Conservation (phyloP, 306 rosid species). For the Quercus cerris region DNA sequence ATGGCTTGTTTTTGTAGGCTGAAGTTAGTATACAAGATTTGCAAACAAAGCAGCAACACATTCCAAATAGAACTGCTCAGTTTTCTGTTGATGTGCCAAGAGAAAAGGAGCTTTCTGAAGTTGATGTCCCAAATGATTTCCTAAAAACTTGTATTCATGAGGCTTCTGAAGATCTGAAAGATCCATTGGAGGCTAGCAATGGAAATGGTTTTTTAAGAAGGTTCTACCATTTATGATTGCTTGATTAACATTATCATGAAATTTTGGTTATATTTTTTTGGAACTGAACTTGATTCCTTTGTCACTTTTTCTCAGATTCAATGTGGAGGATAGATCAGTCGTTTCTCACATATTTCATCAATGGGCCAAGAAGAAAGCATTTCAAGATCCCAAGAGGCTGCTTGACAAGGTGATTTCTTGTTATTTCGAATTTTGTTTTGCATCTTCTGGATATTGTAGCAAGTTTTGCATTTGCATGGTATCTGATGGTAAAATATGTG, state of each 20-base stretch:
- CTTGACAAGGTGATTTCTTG: conserved; percentile 71
- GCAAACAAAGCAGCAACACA: conserved; percentile 31
- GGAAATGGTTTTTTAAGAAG: conserved; percentile 72
- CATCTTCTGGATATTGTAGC: neutral
- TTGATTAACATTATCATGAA: conserved; percentile 12
- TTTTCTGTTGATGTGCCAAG: conserved; percentile 19
- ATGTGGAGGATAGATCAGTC: conserved; percentile 69
- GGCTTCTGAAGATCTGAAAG: conserved; percentile 43
- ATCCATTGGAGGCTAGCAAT: conserved; percentile 34
- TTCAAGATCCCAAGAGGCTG: conserved; percentile 89
- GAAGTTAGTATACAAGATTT: conserved; percentile 37
- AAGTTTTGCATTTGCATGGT: neutral
- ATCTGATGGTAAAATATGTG: neutral
- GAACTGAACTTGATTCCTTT: conserved; percentile 12
- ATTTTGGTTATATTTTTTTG: conserved; percentile 13
- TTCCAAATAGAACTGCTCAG: conserved; percentile 30
- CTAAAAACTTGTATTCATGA: conserved; percentile 24
- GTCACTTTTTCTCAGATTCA: conserved; percentile 49
- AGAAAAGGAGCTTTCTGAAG: conserved; percentile 30
- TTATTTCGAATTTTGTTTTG: neutral
- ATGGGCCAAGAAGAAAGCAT: conserved; percentile 96
- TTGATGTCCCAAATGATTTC: conserved; percentile 40
- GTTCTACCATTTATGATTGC: conserved; percentile 38
- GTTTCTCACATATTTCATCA: conserved; percentile 83
- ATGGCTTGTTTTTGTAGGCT: conserved; percentile 48